phyloP scores from a whole-genome alignment of 73 alveolate genomes.

The Uronychia binucleata region DNA sequence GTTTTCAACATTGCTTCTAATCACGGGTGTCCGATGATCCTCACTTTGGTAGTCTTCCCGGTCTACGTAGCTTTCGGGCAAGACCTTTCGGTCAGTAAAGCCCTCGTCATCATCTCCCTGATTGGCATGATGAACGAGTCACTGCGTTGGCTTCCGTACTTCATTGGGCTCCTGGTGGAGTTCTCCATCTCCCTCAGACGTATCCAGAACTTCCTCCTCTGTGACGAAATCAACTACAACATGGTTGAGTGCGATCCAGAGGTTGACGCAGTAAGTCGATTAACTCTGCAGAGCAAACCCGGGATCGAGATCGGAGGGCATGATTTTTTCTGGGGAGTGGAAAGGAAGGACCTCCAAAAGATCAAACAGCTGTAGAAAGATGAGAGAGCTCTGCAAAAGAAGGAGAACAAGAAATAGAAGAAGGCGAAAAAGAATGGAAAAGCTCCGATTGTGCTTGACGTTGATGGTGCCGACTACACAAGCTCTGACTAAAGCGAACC shows the following conservation, averaged over 20 bases:
- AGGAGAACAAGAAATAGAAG: slow-evolving; percentile 9
- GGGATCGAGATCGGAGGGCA: slow-evolving; percentile 1
- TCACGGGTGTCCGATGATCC: slow-evolving; percentile 15
- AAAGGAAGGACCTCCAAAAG: slow-evolving; percentile 19
- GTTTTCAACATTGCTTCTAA: neutral
- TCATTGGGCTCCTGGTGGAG: slow-evolving; percentile 74
- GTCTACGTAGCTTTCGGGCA: slow-evolving; percentile 27
- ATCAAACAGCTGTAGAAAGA: slow-evolving; percentile 60
- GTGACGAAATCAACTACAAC: slow-evolving; percentile 71
- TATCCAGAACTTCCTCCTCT: slow-evolving; percentile 71
- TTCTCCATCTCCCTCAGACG: slow-evolving; percentile 76
- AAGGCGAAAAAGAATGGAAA: slow-evolving; percentile 1
- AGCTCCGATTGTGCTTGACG: neutral
- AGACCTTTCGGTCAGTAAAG: slow-evolving; percentile 9
- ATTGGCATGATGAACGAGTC: slow-evolving; percentile 71
- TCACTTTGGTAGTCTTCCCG: slow-evolving; percentile 39
- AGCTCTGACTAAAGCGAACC: too few relatives aligned
- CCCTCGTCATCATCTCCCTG: slow-evolving; percentile 17
- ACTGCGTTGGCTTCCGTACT: slow-evolving; percentile 73
- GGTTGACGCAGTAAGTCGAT: neutral
- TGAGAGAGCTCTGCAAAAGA: slow-evolving; percentile 33
- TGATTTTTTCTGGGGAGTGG: slow-evolving; percentile 41
- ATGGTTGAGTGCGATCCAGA: neutral
- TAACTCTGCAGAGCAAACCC: neutral
- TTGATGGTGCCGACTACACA: neutral